Conservation (phyloP, 1,284 basidiomycete genomes). For the Ganoderma multipileum region DNA sequence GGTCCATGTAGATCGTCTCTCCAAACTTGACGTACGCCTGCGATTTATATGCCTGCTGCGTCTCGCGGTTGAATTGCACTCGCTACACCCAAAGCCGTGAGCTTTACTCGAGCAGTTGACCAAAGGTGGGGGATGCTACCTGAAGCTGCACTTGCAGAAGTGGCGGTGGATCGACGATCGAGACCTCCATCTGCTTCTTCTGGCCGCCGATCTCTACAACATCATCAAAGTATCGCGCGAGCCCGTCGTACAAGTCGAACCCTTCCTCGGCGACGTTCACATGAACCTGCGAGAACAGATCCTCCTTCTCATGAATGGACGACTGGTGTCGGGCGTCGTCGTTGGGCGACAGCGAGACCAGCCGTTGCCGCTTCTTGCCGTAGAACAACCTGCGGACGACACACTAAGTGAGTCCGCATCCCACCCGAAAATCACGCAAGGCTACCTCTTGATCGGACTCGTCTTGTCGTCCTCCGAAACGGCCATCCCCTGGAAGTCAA, state of each 20-base stretch:
- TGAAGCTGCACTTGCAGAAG: slow-evolving; percentile 95
- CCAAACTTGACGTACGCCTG: slow-evolving; percentile 94
- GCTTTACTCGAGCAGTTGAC: not conserved
- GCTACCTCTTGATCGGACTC: slow-evolving; percentile 83
- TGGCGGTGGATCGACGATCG: slow-evolving; percentile 87
- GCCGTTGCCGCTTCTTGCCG: slow-evolving; percentile 80
- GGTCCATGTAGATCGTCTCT: slow-evolving; percentile 89
- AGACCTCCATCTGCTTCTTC: slow-evolving; percentile 88
- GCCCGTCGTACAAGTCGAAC: slow-evolving; percentile 92
- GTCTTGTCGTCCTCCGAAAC: slow-evolving; percentile 60
- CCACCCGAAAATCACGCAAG: not conserved
- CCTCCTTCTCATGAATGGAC: slow-evolving; percentile 85
- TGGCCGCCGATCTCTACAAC: slow-evolving; percentile 89
- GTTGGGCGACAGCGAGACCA: slow-evolving; percentile 57
- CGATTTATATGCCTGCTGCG: slow-evolving; percentile 90
- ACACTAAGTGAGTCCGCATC: not conserved
- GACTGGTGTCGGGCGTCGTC: slow-evolving; percentile 55
- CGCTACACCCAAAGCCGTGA: slow-evolving; percentile 57
- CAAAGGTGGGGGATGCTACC: slow-evolving; percentile 49
- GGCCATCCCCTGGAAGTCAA: slow-evolving; percentile 74
- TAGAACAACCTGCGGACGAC: slow-evolving; percentile 83
- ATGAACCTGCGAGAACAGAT: slow-evolving; percentile 92
- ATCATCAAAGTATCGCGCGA: slow-evolving; percentile 93
- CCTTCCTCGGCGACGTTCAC: slow-evolving; percentile 91
- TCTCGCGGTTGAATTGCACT: slow-evolving; percentile 95